phyloP scores from a whole-genome alignment of 106 monocot species.

The Xerophyta viscosa region DNA sequence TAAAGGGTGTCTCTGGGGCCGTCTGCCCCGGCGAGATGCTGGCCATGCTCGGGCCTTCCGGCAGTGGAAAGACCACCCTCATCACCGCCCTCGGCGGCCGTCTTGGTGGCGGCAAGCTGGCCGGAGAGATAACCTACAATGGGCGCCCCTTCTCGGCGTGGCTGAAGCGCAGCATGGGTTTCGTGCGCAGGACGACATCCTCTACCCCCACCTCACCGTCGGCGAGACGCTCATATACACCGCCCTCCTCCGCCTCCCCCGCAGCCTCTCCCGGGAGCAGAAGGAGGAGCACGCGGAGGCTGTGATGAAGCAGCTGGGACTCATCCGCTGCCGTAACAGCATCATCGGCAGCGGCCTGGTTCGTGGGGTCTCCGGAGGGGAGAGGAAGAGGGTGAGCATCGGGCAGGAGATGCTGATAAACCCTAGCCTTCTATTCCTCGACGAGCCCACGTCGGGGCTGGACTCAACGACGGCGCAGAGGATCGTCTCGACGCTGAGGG shows the following conservation, averaged over 20 bases:
- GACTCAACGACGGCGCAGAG: slow-evolving; percentile 31
- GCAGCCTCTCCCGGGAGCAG: background rate
- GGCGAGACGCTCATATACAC: slow-evolving; percentile 33
- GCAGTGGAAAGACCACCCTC: slow-evolving; percentile 37
- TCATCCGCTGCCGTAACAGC: background rate
- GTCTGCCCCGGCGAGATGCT: slow-evolving; percentile 30
- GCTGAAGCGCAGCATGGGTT: slow-evolving; percentile 22
- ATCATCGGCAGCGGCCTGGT: slow-evolving; percentile 20
- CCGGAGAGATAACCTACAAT: slow-evolving; percentile 33
- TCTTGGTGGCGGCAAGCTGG: background rate
- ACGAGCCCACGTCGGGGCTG: slow-evolving; percentile 33
- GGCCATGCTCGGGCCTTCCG: slow-evolving; percentile 41
- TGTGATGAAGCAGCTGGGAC: background rate
- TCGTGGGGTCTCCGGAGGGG: slow-evolving; percentile 29
- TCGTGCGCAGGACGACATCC: slow-evolving; percentile 35
- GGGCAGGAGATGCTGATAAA: slow-evolving; percentile 32
- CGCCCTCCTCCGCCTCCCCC: slow-evolving; percentile 22
- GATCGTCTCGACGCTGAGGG: slow-evolving; percentile 13
- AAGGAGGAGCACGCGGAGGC: background rate
- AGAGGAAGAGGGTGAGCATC: slow-evolving; percentile 23
- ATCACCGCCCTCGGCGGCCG: slow-evolving; percentile 31
- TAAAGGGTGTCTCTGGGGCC: slow-evolving; percentile 19
- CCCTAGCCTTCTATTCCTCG: slow-evolving; percentile 22
- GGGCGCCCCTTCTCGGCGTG: slow-evolving; percentile 17
- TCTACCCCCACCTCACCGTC: slow-evolving; percentile 37